phyloP scores from a whole-genome alignment of 306 rosid species.

The Acacia confusa region DNA sequence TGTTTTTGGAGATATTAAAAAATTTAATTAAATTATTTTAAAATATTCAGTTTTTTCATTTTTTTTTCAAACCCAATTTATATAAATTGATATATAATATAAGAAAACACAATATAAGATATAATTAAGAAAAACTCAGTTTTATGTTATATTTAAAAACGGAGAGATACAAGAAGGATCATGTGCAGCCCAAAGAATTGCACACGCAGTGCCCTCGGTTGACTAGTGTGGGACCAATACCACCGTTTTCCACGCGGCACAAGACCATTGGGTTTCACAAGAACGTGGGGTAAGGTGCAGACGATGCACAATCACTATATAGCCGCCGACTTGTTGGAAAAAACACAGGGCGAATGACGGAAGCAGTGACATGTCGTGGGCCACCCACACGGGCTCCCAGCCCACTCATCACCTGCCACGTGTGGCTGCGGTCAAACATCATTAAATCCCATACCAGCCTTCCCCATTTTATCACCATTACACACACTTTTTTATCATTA shows the following conservation, averaged over 20 bases:
- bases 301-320: not conserved
- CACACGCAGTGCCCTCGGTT: not conserved
- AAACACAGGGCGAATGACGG: constrained; percentile 44
- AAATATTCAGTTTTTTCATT: too few species aligned
- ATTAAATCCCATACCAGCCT: not conserved
- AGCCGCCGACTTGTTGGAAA: constrained; percentile 2
- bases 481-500: too few species aligned
- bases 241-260: not conserved
- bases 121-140: too few species aligned
- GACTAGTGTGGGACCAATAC: not conserved
- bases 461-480: too few species aligned
- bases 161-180: not conserved
- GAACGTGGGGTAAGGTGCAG: not conserved
- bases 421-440: constrained; percentile 42
- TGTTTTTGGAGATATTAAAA: too few species aligned
- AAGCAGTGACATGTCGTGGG: constrained; percentile 61
- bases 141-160: too few species aligned
- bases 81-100: too few species aligned
- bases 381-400: constrained; percentile 12
- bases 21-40: too few species aligned
- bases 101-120: too few species aligned
- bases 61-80: too few species aligned
- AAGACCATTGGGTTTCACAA: not conserved
- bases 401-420: constrained; percentile 27
- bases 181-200: too few species aligned